Base-by-base conservation (phyloP, 225 moss, liverwort and hornwort genomes). In the Sphagnum tenellum region DNA sequence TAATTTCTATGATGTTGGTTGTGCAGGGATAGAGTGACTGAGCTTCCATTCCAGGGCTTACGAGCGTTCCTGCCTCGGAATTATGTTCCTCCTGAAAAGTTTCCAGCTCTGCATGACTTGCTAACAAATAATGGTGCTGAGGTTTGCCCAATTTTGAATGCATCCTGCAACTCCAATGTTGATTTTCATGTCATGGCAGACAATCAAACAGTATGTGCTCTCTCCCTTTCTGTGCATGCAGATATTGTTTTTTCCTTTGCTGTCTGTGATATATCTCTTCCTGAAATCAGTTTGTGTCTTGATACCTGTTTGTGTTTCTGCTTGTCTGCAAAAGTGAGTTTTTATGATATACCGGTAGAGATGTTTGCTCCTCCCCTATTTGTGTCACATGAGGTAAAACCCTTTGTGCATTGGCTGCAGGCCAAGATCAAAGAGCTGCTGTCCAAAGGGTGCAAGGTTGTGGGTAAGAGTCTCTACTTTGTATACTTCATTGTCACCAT, bases 1-100 rank as follows among this genome's bases (percentile, higher is more conserved):
- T 29, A 29, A 29, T 29, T 29, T 29, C 29, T 29, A 29, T 1
- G 1, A 29, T 29, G 29, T 29, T 29, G 29, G 29, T 29, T 29
- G 29, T 29, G 29, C 29, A 29, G 29, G 29, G 29, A 29, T 29
- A 29, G 29, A 29, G 29, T 29, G 29, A 29, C 1, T 29, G 29
- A 29, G 29, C 29, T 48, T 46, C 63, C 82, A 13, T 82, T 82
- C 55, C 73, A 69, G 50, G 82, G 82, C 14, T 66, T 79, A 45
- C 66, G 76, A 50, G 79, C 79, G 73, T 82, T 76, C 46, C 73
- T 82, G 44, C 76, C 82, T 5, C 82, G 82, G 63, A 82, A 82
- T 71, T 82, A 82, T 59, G 65, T 82, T 56, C 82, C 82, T 49
- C 75, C 70, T 46, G 82, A 82, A 68, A 63, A 64, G 44, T 82